Evolutionary conservation across 164 flowering plant genomes (phyloP), one percentile per base, ranked within the genome.

Genomic region (Tetracentron sinense): DNA sequence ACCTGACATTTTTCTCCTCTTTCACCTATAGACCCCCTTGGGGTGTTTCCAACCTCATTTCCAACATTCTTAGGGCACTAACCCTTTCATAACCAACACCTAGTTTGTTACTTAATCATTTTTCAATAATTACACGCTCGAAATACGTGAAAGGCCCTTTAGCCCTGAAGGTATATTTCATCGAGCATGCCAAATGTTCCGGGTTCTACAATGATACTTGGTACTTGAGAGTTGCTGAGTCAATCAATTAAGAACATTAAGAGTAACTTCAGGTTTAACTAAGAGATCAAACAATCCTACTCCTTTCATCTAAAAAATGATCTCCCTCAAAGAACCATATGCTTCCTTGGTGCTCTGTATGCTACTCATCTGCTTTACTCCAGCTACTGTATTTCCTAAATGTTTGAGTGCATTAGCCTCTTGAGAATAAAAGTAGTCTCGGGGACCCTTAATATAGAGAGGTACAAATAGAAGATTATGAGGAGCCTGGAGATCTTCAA

Each of bases 371-470:
- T 77, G 75, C 38, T 73, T 81, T 65, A 70, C 35, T 63, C 80
- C 83, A 52, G 73, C 66, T 64, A 52, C 62, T 17, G 78, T 31
- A 31, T 82, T 89, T 29, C 87, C 87, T 66, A 85, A 69, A 35
- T 84, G 74, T 75, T 79, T 85, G 22, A 86, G 64, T n/a, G 93
- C 90, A 80, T 87, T 90, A 16, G 80, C 95, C 84, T 90, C 96
- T 70, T 92, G 99, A 62, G 99, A 84, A 70, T 95, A 92, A 72
- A 95, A 95, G 74, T 95, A 95, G 58, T 92, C 98, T 30, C 98
- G 82, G 22, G 99, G 96, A 72, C 92, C 98, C 89, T 95, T 88
- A 48, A 95, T 95, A 67, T 83, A 79, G 54, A 95, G 94, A 65
- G 88, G 86, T 57, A 97, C 98, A 62, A 90, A 69, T 44, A 91